Base-by-base conservation (phyloP, 2,329 filamentous ascomycete genomes). In the Alternaria sp. region DNA sequence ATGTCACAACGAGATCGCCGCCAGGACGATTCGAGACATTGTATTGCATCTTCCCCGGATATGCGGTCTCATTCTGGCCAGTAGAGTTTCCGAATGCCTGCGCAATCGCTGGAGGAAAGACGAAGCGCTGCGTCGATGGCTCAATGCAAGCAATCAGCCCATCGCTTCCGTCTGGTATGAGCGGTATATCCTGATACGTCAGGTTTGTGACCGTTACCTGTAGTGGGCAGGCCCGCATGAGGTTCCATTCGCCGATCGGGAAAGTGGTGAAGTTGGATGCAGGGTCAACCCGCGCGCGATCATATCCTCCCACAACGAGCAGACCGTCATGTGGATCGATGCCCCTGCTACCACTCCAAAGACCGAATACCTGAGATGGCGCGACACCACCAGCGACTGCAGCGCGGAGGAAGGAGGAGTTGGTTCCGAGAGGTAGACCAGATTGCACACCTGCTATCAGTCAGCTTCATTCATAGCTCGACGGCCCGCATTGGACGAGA, bases 241-340 rank as follows among this genome's bases (percentile, higher is more conserved):
- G 47, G 47, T 32, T 58, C 62, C 62, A 65, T 28, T 62, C 40
- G n/a, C 59, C 53, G 25, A 65, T 55, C 4, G 62, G 59, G 19
- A 62, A 65, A 23, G 51, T 62, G 13, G 62, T 62, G 15, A 62
- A 62, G 13, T 47, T 40, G 28, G 49, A 52, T 32, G 30, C 49
- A 8, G 59, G 28, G n/a, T 57, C 44, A 11, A 65, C 40, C 12
- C 62, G 52, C 15, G 62, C 51, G 12, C 51, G 59, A 62, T 65
- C 62, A n/a, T 65, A 65, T 12, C 62, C 62, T 6, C 62, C 62
- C n/a, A 65, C 57, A 44, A 65, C 49, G 11, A 65, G 62, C n/a
- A 59, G 10, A 11, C 62, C 62, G 49, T 65, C 62, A 11, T 43
- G 43, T n/a, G 62, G 62, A 28, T 61, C 44, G 13, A 65, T 36